Evolutionary conservation across 108 stramenopile species (phyloP).

Genomic region (Pelagomonas calceolata): DNA sequence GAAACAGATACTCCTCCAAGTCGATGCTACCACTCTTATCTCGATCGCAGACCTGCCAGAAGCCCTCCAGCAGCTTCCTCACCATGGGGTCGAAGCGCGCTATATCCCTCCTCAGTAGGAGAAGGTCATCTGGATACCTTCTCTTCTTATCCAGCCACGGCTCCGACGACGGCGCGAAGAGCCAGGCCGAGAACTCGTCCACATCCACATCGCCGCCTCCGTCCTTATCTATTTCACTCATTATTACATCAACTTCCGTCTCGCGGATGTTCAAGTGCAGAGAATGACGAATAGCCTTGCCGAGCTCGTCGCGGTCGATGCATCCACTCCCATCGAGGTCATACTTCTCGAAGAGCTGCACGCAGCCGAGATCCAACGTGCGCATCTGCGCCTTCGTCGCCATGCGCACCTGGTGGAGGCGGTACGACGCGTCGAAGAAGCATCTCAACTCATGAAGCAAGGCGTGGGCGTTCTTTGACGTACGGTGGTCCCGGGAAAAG

Average conservation of each 20-base stretch:
- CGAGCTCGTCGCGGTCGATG: neutral
- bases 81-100: neutral
- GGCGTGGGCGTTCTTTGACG: no score
- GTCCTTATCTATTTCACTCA: neutral
- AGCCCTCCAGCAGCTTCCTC: neutral
- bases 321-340: neutral
- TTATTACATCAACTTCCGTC: neutral
- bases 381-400: neutral
- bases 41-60: neutral
- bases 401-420: neutral
- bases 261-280: neutral
- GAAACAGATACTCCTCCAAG: neutral
- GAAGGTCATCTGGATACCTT: neutral
- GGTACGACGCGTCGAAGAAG: neutral
- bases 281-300: neutral
- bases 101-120: neutral
- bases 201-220: neutral
- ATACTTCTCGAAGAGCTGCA: neutral
- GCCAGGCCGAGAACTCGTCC: neutral
- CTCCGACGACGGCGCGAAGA: neutral
- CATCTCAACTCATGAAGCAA: neutral
- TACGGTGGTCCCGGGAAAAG: no score
- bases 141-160: neutral
- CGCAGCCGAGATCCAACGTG: neutral
- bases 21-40: neutral